phyloP scores from a whole-genome alignment of 139 green algal genomes.

The Coccomyxa sp. region DNA sequence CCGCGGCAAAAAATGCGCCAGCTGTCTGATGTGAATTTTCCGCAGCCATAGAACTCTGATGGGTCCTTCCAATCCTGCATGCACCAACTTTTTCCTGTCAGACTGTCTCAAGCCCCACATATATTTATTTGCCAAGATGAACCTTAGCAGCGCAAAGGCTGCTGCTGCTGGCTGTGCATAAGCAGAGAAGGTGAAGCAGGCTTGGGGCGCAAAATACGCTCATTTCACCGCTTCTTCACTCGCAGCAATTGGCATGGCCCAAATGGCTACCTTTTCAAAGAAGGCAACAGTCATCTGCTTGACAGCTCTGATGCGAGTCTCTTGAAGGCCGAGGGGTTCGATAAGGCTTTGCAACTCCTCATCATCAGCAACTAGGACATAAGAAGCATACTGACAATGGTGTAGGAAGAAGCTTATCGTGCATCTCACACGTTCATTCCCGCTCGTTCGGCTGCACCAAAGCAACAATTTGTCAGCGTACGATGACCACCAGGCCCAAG shows the following conservation, averaged over 20 bases:
- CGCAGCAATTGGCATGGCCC: background rate
- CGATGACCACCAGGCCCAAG: too few species aligned
- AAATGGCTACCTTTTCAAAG: conserved; percentile 10
- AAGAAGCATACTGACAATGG: conserved; percentile 27
- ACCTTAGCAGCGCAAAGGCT: too few species aligned
- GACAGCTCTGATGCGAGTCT: conserved; percentile 17
- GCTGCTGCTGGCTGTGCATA: too few species aligned
- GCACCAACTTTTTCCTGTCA: background rate
- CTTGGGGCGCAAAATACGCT: too few species aligned
- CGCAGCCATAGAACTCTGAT: conserved; percentile 45
- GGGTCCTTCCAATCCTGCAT: conserved; percentile 32
- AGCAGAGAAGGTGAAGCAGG: too few species aligned
- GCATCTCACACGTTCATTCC: conserved; percentile 19
- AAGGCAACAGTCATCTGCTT: conserved; percentile 27
- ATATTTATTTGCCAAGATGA: too few species aligned
- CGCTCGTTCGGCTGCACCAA: conserved; percentile 37
- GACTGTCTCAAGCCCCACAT: too few species aligned
- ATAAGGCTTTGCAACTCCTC: conserved; percentile 15
- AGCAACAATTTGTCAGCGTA: background rate
- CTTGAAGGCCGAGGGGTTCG: conserved; percentile 41
- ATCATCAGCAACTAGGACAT: conserved; percentile 22
- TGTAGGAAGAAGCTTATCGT: conserved; percentile 33
- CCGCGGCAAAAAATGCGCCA: conserved; percentile 58
- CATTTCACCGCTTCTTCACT: too few species aligned
- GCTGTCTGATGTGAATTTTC: conserved; percentile 49